These are phyloP conservation scores for Dactylellina haptotyla DNA, from an alignment of 2,329 filamentous ascomycete species.

Conservation along the genomic window DNA sequence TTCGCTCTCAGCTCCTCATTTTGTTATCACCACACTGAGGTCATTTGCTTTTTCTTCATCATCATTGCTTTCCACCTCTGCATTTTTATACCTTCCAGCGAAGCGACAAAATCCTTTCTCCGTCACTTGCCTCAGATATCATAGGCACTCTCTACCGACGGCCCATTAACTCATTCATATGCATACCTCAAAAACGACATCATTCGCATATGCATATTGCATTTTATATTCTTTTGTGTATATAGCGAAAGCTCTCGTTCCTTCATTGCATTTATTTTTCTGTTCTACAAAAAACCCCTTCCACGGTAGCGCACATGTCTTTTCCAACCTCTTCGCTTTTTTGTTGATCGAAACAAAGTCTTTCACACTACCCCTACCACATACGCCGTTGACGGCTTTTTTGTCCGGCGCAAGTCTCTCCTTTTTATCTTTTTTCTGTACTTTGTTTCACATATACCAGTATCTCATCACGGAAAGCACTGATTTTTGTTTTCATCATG, in stretches of 20 bases:
- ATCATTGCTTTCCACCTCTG: slow-evolving; percentile 11
- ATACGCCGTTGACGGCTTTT: slow-evolving; percentile 20
- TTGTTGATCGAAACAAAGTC: slow-evolving; percentile 6
- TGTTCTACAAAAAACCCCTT: background rate
- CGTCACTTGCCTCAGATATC: background rate
- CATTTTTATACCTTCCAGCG: slow-evolving; percentile 19
- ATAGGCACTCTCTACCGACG: slow-evolving; percentile 2
- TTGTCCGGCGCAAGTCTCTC: slow-evolving; percentile 28
- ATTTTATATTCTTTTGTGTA: slow-evolving; percentile 28
- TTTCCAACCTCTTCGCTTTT: slow-evolving; percentile 16
- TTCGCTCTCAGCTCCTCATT: slow-evolving; percentile 12
- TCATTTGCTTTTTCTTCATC: slow-evolving; percentile 13
- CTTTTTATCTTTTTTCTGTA: background rate
- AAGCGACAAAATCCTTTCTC: slow-evolving; percentile 26
- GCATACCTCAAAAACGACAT: slow-evolving; percentile 4
- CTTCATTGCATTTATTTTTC: too few relatives aligned
- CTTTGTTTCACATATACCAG: background rate
- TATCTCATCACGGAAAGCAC: background rate
- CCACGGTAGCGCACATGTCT: slow-evolving; percentile 6
- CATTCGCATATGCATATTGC: slow-evolving; percentile 31
- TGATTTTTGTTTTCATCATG: slow-evolving; percentile 1
- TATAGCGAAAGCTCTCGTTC: slow-evolving; percentile 46
- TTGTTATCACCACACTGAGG: slow-evolving; percentile 37
- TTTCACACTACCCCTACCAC: background rate
- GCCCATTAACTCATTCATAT: background rate